Evolutionary conservation across 805 yeast genomes (phyloP).

Genomic region (Yarrowia phangngaensis): DNA sequence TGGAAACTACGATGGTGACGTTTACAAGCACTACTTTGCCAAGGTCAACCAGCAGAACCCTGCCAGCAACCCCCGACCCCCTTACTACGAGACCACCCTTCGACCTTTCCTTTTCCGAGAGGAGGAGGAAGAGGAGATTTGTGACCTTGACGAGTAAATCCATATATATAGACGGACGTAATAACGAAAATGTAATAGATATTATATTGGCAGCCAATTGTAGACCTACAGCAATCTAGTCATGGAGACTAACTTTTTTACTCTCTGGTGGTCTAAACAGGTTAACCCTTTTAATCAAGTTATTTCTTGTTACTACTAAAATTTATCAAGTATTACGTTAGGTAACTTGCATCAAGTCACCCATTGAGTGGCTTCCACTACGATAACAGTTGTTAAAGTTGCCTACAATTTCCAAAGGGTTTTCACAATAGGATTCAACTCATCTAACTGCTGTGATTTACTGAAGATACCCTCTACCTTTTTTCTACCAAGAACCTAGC

Average conservation of each 20-base stretch:
- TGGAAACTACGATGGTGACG: constrained; percentile 78
- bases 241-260: not conserved
- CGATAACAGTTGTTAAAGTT: not conserved
- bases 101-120: constrained; percentile 40
- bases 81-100: constrained; percentile 45
- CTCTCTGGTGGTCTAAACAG: not conserved
- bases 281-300: not conserved
- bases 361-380: not conserved
- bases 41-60: constrained; percentile 54
- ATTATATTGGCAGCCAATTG: not conserved
- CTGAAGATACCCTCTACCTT: too few species aligned
- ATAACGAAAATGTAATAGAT: not conserved
- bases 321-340: not conserved
- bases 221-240: not conserved
- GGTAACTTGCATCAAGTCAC: not conserved
- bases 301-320: not conserved
- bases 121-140: constrained; percentile 30
- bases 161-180: not conserved
- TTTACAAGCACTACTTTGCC: constrained; percentile 70
- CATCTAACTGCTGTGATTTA: too few species aligned
- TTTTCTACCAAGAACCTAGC: too few species aligned
- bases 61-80: constrained; percentile 49
- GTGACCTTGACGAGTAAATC: constrained; percentile 14
- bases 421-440: too few species aligned
- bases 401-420: too few species aligned